Percentiles rank a stretch among this genome's conserved stretches.
Evolutionary conservation across 23 red algal species (phyloP).

Genomic region (Gracilariopsis chorda): DNA sequence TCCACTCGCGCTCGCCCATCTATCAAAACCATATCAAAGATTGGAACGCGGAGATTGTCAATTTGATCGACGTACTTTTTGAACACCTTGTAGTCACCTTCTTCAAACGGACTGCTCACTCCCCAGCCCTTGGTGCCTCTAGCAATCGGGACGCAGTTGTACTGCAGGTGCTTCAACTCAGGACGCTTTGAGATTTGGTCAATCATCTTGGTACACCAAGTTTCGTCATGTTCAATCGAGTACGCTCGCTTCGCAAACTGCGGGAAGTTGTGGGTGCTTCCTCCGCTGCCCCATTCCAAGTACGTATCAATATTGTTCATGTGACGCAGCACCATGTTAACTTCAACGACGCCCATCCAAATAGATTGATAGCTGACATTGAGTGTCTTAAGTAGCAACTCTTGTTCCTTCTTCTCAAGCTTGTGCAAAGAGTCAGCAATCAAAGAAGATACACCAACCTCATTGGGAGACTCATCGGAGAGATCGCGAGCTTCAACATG

Average conservation of each 20-base stretch:
- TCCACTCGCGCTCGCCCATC: conserved; percentile 52
- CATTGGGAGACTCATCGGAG: too few relatives aligned
- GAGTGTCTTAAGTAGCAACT: background rate
- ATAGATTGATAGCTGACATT: background rate
- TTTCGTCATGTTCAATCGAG: conserved; percentile 46
- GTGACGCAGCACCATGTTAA: conserved; percentile 18
- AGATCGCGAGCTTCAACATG: too few relatives aligned
- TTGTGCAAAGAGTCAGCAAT: background rate
- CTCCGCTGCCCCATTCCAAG: conserved; percentile 57
- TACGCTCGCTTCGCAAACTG: conserved; percentile 38
- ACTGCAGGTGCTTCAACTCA: background rate
- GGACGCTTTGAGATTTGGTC: background rate
- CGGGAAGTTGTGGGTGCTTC: conserved; percentile 47
- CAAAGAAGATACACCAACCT: too few relatives aligned
- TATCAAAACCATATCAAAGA: conserved; percentile 45
- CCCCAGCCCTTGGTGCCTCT: conserved; percentile 59
- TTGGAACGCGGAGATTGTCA: background rate
- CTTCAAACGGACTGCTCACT: background rate
- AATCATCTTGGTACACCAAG: conserved; percentile 25
- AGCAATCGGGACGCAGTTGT: conserved; percentile 16
- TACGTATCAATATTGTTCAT: conserved; percentile 6
- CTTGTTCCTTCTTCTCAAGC: background rate
- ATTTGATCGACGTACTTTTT: conserved; percentile 42
- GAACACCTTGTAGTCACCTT: conserved; percentile 33
- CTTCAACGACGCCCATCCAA: conserved; percentile 38